phyloP scores from a whole-genome alignment of 2,329 filamentous ascomycete species.

The Botrytis byssoidea region DNA sequence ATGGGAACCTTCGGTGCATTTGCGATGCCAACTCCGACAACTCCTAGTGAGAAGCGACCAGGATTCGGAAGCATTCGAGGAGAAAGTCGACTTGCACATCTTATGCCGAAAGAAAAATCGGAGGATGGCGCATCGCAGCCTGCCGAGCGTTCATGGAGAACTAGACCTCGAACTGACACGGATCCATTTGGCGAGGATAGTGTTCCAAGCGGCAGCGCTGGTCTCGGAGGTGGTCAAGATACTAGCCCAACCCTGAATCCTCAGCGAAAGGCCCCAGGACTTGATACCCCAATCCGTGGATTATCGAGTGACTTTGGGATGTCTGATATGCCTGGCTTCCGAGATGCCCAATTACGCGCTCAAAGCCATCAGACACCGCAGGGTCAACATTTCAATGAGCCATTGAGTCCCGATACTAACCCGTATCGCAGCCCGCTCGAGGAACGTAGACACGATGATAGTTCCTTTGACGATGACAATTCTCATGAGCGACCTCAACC shows the following conservation, averaged over 20 bases:
- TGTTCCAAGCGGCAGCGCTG: slow-evolving; percentile 63
- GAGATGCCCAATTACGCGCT: slow-evolving; percentile 50
- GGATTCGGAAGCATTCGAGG: slow-evolving; percentile 65
- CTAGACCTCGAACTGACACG: slow-evolving; percentile 66
- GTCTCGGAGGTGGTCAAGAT: slow-evolving; percentile 73
- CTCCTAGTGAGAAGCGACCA: slow-evolving; percentile 67
- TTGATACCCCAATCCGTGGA: slow-evolving; percentile 45
- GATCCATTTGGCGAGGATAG: slow-evolving; percentile 72
- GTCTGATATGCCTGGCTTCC: slow-evolving; percentile 57
- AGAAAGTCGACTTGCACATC: slow-evolving; percentile 81
- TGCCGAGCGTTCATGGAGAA: slow-evolving; percentile 56
- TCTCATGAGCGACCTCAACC: slow-evolving; percentile 52
- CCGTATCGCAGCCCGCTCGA: slow-evolving; percentile 89
- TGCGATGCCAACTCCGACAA: slow-evolving; percentile 59
- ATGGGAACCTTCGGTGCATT: slow-evolving; percentile 92
- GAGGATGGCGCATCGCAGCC: slow-evolving; percentile 61
- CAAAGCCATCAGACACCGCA: slow-evolving; percentile 44
- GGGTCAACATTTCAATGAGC: slow-evolving; percentile 54
- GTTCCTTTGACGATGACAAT: slow-evolving; percentile 38
- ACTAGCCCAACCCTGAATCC: slow-evolving; percentile 52
- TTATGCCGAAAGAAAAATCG: slow-evolving; percentile 74
- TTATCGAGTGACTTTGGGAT: slow-evolving; percentile 59
- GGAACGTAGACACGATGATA: slow-evolving; percentile 44
- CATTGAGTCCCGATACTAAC: slow-evolving; percentile 91
- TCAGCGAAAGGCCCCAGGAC: slow-evolving; percentile 43